Evolutionary conservation across 2,329 filamentous ascomycete species (phyloP).

Genomic region (Paracorniculantispora psalliotae): DNA sequence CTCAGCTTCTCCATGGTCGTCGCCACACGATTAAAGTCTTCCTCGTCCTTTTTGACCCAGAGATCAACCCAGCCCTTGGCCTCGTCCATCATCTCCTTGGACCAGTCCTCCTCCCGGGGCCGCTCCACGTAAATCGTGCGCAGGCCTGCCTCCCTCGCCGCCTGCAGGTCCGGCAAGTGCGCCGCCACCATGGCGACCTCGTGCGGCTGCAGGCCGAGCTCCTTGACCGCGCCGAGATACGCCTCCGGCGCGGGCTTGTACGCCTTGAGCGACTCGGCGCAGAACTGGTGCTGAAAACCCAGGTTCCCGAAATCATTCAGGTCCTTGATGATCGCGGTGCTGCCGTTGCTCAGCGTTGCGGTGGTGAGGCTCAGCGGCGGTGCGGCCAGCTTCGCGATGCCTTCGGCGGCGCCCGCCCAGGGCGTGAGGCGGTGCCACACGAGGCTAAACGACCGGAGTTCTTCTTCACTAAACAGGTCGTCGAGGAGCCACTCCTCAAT

Average conservation of each 20-base stretch:
- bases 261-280: conserved; percentile 63
- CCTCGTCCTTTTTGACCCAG: conserved; percentile 31
- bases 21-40: conserved; percentile 28
- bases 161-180: conserved; percentile 64
- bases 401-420: conserved; percentile 59
- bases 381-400: conserved; percentile 49
- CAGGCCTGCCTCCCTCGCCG: conserved; percentile 59
- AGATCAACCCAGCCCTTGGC: conserved; percentile 41
- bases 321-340: conserved; percentile 60
- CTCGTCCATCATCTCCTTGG: conserved; percentile 45
- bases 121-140: conserved; percentile 72
- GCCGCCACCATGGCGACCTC: conserved; percentile 75
- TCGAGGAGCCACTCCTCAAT: conserved; percentile 51
- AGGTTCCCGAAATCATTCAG: conserved; percentile 54
- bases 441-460: conserved; percentile 59
- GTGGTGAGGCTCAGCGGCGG: conserved; percentile 40
- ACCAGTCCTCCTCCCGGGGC: conserved; percentile 57
- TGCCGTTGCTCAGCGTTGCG: conserved; percentile 71
- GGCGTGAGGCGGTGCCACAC: conserved; percentile 69
- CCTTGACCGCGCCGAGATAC: conserved; percentile 62
- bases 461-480: conserved; percentile 56
- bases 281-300: conserved; percentile 58
- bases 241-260: conserved; percentile 69
- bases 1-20: conserved; percentile 22
- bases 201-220: conserved; percentile 49